A percentile compares a stretch with the other conserved stretches of the same genome.
Evolutionary conservation across 2,329 filamentous ascomycete genomes (phyloP).

Genomic region (Trichoderma arundinaceum): DNA sequence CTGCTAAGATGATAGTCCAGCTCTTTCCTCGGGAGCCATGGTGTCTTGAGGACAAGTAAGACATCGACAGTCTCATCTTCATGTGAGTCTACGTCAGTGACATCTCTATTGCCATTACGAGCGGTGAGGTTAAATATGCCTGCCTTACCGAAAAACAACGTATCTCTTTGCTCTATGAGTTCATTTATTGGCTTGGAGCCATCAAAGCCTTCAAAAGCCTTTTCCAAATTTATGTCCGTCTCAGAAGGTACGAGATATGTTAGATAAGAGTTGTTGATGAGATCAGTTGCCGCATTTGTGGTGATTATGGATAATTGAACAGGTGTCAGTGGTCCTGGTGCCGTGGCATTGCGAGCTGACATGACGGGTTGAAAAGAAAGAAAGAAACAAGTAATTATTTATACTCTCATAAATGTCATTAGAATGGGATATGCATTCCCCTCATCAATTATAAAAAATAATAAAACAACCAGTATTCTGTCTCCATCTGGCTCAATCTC

Average conservation of each 20-base stretch:
- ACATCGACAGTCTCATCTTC: conserved; percentile 75
- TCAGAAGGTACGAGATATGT: conserved; percentile 65
- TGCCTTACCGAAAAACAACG: conserved; percentile 72
- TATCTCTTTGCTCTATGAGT: conserved; percentile 65
- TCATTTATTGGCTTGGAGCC: conserved; percentile 57
- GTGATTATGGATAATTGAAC: conserved; percentile 35
- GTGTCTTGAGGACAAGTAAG: conserved; percentile 70
- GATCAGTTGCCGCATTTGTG: conserved; percentile 43
- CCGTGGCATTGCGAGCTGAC: conserved; percentile 36
- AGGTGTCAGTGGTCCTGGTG: conserved; percentile 37
- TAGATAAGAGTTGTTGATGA: conserved; percentile 64
- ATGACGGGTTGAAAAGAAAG: conserved; percentile 31
- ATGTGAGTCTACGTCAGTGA: conserved; percentile 43
- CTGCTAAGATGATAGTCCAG: conserved; percentile 65
- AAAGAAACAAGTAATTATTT: not conserved
- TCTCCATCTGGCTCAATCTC: conserved; percentile 7
- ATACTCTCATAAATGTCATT: not conserved
- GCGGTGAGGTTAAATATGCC: conserved; percentile 8
- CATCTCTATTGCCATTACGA: not conserved
- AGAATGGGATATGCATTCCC: not conserved
- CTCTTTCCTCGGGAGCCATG: conserved; percentile 60
- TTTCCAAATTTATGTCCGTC: conserved; percentile 61
- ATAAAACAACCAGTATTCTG: not conserved
- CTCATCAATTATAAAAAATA: conserved; percentile 18
- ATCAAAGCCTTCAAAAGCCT: conserved; percentile 53